phyloP scores from a whole-genome alignment of 1,139 yeast genomes.

The Suhomyces taliae region DNA sequence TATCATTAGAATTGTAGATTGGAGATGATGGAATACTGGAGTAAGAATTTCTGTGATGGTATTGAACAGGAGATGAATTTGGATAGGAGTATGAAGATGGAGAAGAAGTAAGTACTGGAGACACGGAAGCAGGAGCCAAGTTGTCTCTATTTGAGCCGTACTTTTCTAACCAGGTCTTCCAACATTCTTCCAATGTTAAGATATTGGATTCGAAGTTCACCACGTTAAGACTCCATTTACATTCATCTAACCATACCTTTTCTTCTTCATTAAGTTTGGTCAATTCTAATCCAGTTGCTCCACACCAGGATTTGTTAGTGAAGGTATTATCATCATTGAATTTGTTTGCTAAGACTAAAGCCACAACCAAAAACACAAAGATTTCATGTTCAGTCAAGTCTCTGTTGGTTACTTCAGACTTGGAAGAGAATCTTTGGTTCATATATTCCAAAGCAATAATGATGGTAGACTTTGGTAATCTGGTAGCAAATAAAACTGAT shows the following conservation, averaged over 20 bases:
- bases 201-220: conserved; percentile 44
- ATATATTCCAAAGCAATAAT: conserved; percentile 77
- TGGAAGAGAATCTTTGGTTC: conserved; percentile 43
- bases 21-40: conserved; percentile 31
- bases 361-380: conserved; percentile 64
- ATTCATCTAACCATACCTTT: conserved; percentile 64
- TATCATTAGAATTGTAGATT: conserved; percentile 13
- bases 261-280: conserved; percentile 64
- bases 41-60: conserved; percentile 7
- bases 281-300: conserved; percentile 81
- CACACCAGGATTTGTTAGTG: conserved; percentile 92
- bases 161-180: conserved; percentile 48
- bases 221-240: conserved; percentile 50
- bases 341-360: conserved; percentile 85
- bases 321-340: conserved; percentile 96
- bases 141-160: conserved; percentile 17
- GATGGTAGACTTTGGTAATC: conserved; percentile 81
- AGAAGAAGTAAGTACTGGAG: conserved; percentile 12
- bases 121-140: conserved; percentile 7
- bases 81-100: conserved; percentile 17
- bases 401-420: conserved; percentile 19
- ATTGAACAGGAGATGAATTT: conserved; percentile 22
- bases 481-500: conserved; percentile 82
- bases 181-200: conserved; percentile 46
- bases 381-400: conserved; percentile 43